Percentiles rank a stretch among this genome's conserved stretches.
phyloP scores from a whole-genome alignment of 2,329 filamentous ascomycete genomes.

The Aspergillus calidoustus region DNA sequence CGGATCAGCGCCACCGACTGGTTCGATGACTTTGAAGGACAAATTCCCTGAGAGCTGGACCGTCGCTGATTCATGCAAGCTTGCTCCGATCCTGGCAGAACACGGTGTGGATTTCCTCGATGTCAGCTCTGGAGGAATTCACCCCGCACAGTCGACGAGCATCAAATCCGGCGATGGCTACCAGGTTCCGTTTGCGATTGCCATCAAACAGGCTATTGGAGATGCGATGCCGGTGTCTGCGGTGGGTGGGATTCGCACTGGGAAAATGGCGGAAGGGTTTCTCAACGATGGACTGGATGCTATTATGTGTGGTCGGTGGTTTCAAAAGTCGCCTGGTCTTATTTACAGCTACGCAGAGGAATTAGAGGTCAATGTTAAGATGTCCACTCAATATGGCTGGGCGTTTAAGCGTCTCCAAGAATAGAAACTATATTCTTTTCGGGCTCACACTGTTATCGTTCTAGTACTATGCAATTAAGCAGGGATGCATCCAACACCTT shows the following conservation, averaged over 20 bases:
- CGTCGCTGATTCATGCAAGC: not conserved
- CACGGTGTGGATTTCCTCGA: conserved; percentile 14
- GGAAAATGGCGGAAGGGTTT: not conserved
- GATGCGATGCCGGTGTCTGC: conserved; percentile 27
- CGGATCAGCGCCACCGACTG: not conserved
- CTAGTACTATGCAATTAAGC: not conserved
- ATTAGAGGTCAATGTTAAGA: not conserved
- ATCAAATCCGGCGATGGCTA: conserved; percentile 29
- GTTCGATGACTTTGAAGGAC: not conserved
- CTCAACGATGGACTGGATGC: not conserved
- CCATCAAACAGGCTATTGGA: conserved; percentile 29
- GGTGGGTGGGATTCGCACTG: conserved; percentile 19
- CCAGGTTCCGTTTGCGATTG: conserved; percentile 30
- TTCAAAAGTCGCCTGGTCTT: not conserved
- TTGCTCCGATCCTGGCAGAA: conserved; percentile 18
- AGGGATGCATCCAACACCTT: not conserved
- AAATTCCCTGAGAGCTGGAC: not conserved
- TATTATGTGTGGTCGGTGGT: not conserved
- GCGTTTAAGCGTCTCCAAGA: not conserved
- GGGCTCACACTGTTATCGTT: too few relatives aligned
- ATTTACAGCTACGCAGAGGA: not conserved
- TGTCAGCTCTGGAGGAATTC: conserved; percentile 5
- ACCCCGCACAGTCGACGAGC: conserved; percentile 16
- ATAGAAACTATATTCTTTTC: not conserved
- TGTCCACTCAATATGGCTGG: not conserved